These are phyloP conservation scores for Discostella stelligeroides DNA, from an alignment of 108 stramenopile species.

Conservation along the genomic window DNA sequence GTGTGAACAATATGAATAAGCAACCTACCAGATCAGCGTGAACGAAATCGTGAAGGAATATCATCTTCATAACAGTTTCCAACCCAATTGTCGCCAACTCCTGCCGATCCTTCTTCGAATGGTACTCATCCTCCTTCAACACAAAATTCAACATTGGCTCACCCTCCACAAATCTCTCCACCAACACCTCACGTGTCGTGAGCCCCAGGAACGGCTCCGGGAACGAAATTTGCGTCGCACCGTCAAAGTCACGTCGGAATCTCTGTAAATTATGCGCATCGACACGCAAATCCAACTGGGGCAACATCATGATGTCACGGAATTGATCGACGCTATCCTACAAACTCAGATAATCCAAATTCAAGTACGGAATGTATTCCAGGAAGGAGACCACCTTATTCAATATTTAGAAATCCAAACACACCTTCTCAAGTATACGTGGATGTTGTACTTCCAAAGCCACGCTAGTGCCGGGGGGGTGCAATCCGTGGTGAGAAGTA, in stretches of 20 bases:
- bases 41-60: constrained; percentile 78
- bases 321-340: constrained; percentile 86
- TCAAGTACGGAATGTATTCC: constrained; percentile 70
- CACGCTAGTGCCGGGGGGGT: constrained; percentile 64
- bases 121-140: constrained; percentile 52
- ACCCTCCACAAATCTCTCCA: constrained; percentile 88
- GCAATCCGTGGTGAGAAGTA: constrained; percentile 29
- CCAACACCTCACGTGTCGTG: constrained; percentile 69
- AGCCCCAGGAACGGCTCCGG: constrained; percentile 77
- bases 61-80: constrained; percentile 88
- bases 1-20: too few relatives aligned
- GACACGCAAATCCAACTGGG: constrained; percentile 84
- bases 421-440: constrained; percentile 77
- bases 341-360: constrained; percentile 78
- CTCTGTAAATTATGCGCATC: constrained; percentile 79
- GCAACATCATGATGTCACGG: constrained; percentile 78
- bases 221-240: constrained; percentile 69
- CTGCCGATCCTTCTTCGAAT: constrained; percentile 55
- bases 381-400: constrained; percentile 63
- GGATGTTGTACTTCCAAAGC: constrained; percentile 93
- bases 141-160: constrained; percentile 77
- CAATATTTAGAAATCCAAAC: constrained; percentile 89
- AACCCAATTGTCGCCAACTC: constrained; percentile 75
- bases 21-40: constrained; percentile 81
- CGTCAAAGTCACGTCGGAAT: constrained; percentile 74